Conservation (phyloP, 441 rosid genomes). For the Theobroma grandiflorum region DNA sequence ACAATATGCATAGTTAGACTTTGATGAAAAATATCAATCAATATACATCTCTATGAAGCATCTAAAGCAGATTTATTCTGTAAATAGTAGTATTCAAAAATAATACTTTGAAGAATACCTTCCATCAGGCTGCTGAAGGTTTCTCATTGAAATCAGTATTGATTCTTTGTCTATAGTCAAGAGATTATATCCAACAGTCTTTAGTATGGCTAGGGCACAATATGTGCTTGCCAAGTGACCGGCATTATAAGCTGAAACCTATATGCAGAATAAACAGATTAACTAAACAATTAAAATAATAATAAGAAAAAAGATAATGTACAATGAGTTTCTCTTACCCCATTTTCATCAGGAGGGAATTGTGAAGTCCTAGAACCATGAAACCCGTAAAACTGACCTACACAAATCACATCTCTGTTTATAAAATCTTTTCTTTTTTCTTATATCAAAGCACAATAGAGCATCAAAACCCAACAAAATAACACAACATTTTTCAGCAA, state of each 20-base stretch:
- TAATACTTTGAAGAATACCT: conserved; percentile 50
- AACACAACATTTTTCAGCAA: conserved; percentile 20
- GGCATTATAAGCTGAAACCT: conserved; percentile 61
- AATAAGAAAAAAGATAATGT: not conserved
- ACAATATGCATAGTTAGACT: not conserved
- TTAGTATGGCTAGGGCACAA: conserved; percentile 85
- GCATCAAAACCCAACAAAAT: not conserved
- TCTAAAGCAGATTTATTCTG: not conserved
- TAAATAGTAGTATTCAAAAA: not conserved
- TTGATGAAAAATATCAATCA: not conserved
- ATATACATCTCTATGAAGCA: not conserved
- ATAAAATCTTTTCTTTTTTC: not conserved
- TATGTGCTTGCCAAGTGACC: conserved; percentile 93
- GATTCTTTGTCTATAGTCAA: conserved; percentile 58
- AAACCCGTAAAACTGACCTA: conserved; percentile 90
- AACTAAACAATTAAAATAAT: not conserved
- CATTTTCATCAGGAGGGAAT: conserved; percentile 55
- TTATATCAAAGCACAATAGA: not conserved
- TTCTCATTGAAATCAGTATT: conserved; percentile 70
- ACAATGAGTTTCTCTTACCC: conserved; percentile 48
- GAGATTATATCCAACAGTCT: conserved; percentile 68
- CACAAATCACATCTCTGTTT: conserved; percentile 31
- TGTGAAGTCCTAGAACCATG: conserved; percentile 86
- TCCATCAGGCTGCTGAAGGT: conserved; percentile 91
- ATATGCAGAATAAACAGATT: conserved; percentile 33